Percentiles rank a stretch among this genome's conserved stretches.
These are phyloP conservation scores for Colletotrichum melonis DNA, from an alignment of 2,329 filamentous ascomycete genomes.

Conservation along the genomic window DNA sequence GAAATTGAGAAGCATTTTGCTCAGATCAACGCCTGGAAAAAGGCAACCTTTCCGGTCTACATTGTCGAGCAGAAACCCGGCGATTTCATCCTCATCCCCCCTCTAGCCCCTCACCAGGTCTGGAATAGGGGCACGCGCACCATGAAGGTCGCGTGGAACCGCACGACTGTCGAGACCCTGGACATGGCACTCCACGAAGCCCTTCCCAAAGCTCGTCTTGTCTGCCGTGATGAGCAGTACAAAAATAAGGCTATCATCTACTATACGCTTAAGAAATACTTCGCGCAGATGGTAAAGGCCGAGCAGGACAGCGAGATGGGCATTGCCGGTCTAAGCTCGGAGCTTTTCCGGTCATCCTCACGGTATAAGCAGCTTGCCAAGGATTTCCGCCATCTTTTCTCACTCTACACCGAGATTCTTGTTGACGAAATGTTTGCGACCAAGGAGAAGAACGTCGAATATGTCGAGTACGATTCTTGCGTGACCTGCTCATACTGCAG, in stretches of 20 bases:
- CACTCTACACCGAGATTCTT: conserved; percentile 81
- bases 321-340: conserved; percentile 59
- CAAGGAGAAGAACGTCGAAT: conserved; percentile 78
- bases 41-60: conserved; percentile 92
- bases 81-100: conserved; percentile 93
- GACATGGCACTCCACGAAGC: conserved; percentile 88
- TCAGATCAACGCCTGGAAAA: conserved; percentile 94
- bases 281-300: conserved; percentile 67
- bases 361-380: conserved; percentile 76
- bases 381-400: conserved; percentile 86
- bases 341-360: conserved; percentile 53
- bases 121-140: conserved; percentile 98
- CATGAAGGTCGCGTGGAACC: conserved; percentile 98
- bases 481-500: conserved; percentile 96
- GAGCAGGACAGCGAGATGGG: conserved; percentile 60
- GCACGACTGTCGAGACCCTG: conserved; percentile 91
- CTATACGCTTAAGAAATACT: conserved; percentile 86
- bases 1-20: conserved; percentile 98
- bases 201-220: conserved; percentile 86
- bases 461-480: conserved; percentile 86
- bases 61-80: conserved; percentile 91
- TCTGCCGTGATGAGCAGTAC: conserved; percentile 98
- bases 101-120: conserved; percentile 94
- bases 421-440: conserved; percentile 87
- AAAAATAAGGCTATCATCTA: conserved; percentile 98